Evolutionary conservation across 768 basidiomycete genomes (phyloP), one percentile per base, ranked within the genome.

Genomic region (Dictyophora rubrovolvata): DNA sequence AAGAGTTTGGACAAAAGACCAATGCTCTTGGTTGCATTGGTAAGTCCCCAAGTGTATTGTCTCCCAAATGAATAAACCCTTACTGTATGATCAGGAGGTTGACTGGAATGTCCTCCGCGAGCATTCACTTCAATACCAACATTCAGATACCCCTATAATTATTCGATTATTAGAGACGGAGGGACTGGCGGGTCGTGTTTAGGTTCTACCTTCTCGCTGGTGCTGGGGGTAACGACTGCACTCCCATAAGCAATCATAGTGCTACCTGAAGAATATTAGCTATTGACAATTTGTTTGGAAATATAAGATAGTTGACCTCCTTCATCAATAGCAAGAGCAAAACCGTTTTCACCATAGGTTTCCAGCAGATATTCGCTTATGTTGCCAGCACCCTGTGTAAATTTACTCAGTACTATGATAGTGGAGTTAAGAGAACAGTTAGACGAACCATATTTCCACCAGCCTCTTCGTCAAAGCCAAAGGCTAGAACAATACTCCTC

Each of bases 271-370:
- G 10, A 18, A 7, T 28, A n/a, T 23, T 47, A 67, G 55, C 14
- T n/a, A 14, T 46, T 3, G 49, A 28, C 59, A 55, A 60, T 48
- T 23, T 11, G 49, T 36, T 12, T 50, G 60, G 36, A 60, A 7
- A 48, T 10, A 14, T 20, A 42, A 11, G 12, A 35, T 23, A 68
- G 42, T 74, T 65, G 68, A 84, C 89, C 81, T 35, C 93, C 93
- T 75, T 97, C 94, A 66, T 97, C 94, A 36, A 97, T 76, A 49
- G 96, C 69, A 67, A 95, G 76, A 0, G 87, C 83, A 66, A 91
- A 83, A 3, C 81, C 79, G 65, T 91, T 70, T 60, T 79, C 67
- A 36, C 92, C 93, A 66, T 89, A 94, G 16, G 73, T 76, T 2
- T 75, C 63, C 52, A 81, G 68, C 33, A 96, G 69, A 47, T 72